Evolutionary conservation across 2,329 filamentous ascomycete species (phyloP).

Genomic region (Colletotrichum caudatum): DNA sequence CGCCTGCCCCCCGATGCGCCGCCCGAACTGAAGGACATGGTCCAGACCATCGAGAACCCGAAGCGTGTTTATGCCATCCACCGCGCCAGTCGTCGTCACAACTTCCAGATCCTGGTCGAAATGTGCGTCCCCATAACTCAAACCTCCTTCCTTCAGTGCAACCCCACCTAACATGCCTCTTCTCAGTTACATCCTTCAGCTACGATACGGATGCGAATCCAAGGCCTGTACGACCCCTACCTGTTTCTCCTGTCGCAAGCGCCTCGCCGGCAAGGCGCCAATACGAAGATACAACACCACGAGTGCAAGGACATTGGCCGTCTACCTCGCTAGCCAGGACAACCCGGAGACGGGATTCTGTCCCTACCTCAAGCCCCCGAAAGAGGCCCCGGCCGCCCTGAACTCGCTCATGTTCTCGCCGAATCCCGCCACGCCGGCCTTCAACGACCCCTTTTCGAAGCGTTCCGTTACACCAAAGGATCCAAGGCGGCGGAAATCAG

Average conservation of each 20-base stretch:
- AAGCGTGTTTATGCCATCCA: constrained; percentile 71
- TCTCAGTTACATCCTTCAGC: constrained; percentile 79
- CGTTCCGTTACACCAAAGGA: constrained; percentile 29
- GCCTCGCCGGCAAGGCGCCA: constrained; percentile 74
- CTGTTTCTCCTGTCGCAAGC: constrained; percentile 82
- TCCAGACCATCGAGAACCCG: constrained; percentile 72
- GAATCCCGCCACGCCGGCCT: constrained; percentile 47
- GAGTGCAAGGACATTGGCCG: constrained; percentile 84
- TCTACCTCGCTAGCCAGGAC: constrained; percentile 83
- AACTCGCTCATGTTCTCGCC: constrained; percentile 61
- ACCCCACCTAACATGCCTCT: constrained; percentile 41
- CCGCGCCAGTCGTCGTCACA: constrained; percentile 70
- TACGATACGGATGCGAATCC: constrained; percentile 83
- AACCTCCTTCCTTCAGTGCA: constrained; percentile 15
- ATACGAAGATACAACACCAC: constrained; percentile 83
- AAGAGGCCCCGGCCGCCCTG: constrained; percentile 58
- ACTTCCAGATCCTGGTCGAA: constrained; percentile 75
- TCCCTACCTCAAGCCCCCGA: constrained; percentile 58
- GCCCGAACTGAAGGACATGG: constrained; percentile 64
- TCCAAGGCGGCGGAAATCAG: constrained; percentile 25
- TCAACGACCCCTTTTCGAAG: constrained; percentile 38
- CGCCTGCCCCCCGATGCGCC: constrained; percentile 72
- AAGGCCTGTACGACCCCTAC: constrained; percentile 78
- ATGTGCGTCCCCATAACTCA: constrained; percentile 60
- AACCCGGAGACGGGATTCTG: constrained; percentile 80